Conservation (phyloP, 1,284 basidiomycete species). For the Microbotryum scabiosae region DNA sequence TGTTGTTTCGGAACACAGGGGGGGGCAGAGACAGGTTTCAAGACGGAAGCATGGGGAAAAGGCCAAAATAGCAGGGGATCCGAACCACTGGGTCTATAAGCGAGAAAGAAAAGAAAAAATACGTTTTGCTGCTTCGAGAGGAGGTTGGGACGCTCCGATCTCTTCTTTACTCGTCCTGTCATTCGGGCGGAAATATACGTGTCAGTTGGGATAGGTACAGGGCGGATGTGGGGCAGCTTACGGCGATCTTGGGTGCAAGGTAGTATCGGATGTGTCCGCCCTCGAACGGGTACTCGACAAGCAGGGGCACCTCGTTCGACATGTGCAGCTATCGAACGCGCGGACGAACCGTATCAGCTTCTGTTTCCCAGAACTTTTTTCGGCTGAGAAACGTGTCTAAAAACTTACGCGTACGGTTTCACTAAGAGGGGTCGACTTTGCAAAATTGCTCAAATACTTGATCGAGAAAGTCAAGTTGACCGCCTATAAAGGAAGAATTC, state of each 20-base stretch:
- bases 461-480: slow-evolving; percentile 92
- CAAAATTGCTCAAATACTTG: slow-evolving; percentile 96
- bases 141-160: too few relatives aligned
- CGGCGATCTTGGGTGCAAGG: slow-evolving; percentile 79
- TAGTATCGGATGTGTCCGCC: slow-evolving; percentile 77
- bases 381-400: slow-evolving; percentile 31
- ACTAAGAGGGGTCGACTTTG: slow-evolving; percentile 76
- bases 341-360: neutral
- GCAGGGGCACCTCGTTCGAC: slow-evolving; percentile 81
- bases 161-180: too few relatives aligned
- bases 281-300: slow-evolving; percentile 77
- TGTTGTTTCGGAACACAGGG: too few relatives aligned
- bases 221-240: too few relatives aligned
- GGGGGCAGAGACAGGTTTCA: too few relatives aligned
- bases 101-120: too few relatives aligned
- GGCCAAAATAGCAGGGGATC: too few relatives aligned
- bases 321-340: slow-evolving; percentile 55
- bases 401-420: slow-evolving; percentile 51
- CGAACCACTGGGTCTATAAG: too few relatives aligned
- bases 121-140: too few relatives aligned
- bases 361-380: neutral
- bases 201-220: too few relatives aligned
- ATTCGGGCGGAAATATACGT: too few relatives aligned
- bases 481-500: slow-evolving; percentile 48
- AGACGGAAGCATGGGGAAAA: too few relatives aligned